Base-by-base conservation (phyloP, 305 asterid genomes). In the Andrographis paniculata region DNA sequence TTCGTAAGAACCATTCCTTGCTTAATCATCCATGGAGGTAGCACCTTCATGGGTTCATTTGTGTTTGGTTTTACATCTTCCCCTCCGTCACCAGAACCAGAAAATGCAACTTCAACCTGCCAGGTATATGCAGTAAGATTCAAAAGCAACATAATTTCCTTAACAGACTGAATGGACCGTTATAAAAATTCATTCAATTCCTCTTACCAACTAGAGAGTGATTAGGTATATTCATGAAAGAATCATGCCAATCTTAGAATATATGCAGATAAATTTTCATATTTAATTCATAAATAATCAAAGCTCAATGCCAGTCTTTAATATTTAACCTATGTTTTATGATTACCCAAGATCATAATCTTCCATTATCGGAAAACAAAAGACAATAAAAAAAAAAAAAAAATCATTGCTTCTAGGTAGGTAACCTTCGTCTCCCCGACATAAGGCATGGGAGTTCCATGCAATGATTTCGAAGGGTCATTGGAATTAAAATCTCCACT, bases 11-110 rank as follows among this genome's bases (percentile, higher is more conserved):
- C 77, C 99, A 91, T 91, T 51, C 96, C 96, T 62, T 77, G 64
- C 73, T 52, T 83, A 55, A 91, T 80, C 96, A 91, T 86, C 96
- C 96, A 91, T 18, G 96, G 94, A 59, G 96, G 99, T 68, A 86
- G 24, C 11, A 22, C 23, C 15, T 86, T 86, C 78, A 55, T 67
- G 14, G 84, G 85, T 38, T 74, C 39, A 59, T 44, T 71, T 28
- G 68, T 40, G 67, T 65, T 68, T 61, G 72, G 69, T 41, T 75
- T 28, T 6, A 33, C 15, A 50, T 45, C 27, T n/a, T 69, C 78
- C 1, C 23, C 56, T 58, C 80, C 80, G 7, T 79, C 94, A 48
- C 83, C 94, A 45, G 68, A 54, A 30, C 89, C 99, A 27, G 92
- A 70, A 65, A 91, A 76, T 20, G 81, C 56, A 50, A 50, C 56